A percentile compares a stretch with the other conserved stretches of the same genome.
These are phyloP conservation scores for Flaveria trinervia DNA, from an alignment of 129 eudicot genomes.

Conservation along the genomic window DNA sequence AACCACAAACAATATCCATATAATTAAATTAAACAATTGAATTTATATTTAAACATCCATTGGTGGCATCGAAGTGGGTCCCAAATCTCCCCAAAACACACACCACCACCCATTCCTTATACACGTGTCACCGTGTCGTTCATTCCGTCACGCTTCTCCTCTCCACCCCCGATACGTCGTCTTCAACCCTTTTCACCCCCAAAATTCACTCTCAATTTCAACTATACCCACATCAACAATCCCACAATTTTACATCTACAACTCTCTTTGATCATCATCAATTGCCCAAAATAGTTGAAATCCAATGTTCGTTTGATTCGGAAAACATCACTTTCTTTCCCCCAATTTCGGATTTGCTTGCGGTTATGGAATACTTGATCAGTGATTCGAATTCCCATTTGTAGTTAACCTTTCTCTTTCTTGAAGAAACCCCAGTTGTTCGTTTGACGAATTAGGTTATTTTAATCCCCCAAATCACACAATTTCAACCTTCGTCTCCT, in stretches of 20 bases:
- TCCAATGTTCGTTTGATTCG: too few relatives aligned
- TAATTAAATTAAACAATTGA: too few relatives aligned
- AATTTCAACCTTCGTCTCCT: too few relatives aligned
- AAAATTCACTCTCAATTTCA: background rate
- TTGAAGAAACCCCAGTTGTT: constrained; percentile 16
- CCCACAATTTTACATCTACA: too few relatives aligned
- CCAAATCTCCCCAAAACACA: background rate
- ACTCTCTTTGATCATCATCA: too few relatives aligned
- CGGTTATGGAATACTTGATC: too few relatives aligned
- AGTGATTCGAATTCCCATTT: too few relatives aligned
- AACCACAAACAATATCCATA: too few relatives aligned
- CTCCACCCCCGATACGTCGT: constrained; percentile 5
- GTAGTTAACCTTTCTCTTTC: background rate
- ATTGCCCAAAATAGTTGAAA: too few relatives aligned
- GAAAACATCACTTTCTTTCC: background rate
- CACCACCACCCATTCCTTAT: constrained; percentile 16
- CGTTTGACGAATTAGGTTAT: constrained; percentile 5
- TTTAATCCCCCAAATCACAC: too few relatives aligned
- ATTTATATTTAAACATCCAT: too few relatives aligned
- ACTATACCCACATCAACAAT: too few relatives aligned
- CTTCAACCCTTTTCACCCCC: background rate
- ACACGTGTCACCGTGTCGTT: constrained; percentile 25
- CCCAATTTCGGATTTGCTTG: background rate
- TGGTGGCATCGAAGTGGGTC: constrained; percentile 23
- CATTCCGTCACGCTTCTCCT: constrained; percentile 36